phyloP scores from a whole-genome alignment of 225 moss, liverwort and hornwort genomes.

The Rhytidiadelphus loreus region DNA sequence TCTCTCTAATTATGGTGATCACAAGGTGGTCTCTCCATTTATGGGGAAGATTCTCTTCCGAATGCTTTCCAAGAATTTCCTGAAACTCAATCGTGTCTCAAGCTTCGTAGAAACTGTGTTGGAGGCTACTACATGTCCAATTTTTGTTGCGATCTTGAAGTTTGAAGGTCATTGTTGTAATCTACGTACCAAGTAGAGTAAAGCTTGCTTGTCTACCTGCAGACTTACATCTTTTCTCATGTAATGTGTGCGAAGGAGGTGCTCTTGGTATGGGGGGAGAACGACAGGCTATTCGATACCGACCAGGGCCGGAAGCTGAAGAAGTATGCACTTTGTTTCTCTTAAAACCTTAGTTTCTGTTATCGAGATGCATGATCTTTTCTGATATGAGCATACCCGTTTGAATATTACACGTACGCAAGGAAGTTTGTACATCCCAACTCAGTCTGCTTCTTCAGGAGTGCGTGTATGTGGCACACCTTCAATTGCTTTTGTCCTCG shows the following conservation, averaged over 20 bases:
- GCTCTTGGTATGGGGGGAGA: no score
- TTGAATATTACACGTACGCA: not conserved
- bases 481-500: not conserved
- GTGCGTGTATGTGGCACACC: not conserved
- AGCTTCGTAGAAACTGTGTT: not conserved
- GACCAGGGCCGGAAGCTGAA: slow-evolving; percentile 11
- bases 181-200: not conserved
- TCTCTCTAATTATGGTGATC: not conserved
- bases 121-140: not conserved
- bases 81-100: not conserved
- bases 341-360: not conserved
- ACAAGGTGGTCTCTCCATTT: no score
- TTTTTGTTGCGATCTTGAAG: not conserved
- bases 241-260: slow-evolving; percentile 2
- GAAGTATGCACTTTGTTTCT: not conserved
- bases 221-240: not conserved
- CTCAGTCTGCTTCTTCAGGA: not conserved
- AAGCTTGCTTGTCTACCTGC: not conserved
- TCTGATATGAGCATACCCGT: not conserved
- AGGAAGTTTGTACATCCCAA: not conserved
- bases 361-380: not conserved
- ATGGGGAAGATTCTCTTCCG: not conserved
- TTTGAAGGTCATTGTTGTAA: not conserved
- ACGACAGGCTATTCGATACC: slow-evolving; percentile 1
- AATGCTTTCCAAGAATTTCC: no score